A percentile compares a stretch with the other conserved stretches of the same genome.
Conservation (phyloP, 352 stramenopile genomes). For the Pythium vanterpoolii region DNA sequence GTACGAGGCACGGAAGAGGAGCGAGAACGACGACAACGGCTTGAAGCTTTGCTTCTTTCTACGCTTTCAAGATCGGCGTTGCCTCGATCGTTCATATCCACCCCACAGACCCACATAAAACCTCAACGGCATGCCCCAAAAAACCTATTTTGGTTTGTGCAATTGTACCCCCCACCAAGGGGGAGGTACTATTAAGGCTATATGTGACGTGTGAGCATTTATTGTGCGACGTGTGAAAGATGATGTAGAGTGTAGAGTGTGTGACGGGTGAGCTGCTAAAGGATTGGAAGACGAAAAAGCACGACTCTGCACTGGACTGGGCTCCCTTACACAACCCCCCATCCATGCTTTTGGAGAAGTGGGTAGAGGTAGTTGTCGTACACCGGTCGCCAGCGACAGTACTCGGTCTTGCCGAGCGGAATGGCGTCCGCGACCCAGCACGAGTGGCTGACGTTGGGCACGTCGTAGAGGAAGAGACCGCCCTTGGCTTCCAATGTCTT, state of each 20-base stretch:
- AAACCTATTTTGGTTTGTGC: neutral
- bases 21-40: neutral
- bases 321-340: neutral
- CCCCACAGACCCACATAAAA: constrained; percentile 3
- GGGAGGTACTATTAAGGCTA: neutral
- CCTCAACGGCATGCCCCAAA: neutral
- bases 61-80: constrained; percentile 18
- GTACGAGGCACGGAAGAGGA: neutral
- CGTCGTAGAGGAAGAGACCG: constrained; percentile 20
- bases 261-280: too few relatives aligned
- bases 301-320: too few relatives aligned
- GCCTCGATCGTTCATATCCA: constrained; percentile 16
- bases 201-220: constrained; percentile 2
- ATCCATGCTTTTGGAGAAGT: neutral
- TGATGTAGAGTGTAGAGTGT: too few relatives aligned
- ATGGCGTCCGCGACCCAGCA: constrained; percentile 31
- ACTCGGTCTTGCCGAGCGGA: neutral
- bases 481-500: constrained; percentile 27
- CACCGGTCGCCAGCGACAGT: constrained; percentile 34
- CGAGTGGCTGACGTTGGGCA: constrained; percentile 25
- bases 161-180: neutral
- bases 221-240: neutral
- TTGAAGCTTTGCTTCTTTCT: constrained; percentile 4
- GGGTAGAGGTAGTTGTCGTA: constrained; percentile 33
- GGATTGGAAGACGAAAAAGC: neutral